phyloP scores from a whole-genome alignment of 176 grass and related monocot genomes.

The Melocanna baccifera region DNA sequence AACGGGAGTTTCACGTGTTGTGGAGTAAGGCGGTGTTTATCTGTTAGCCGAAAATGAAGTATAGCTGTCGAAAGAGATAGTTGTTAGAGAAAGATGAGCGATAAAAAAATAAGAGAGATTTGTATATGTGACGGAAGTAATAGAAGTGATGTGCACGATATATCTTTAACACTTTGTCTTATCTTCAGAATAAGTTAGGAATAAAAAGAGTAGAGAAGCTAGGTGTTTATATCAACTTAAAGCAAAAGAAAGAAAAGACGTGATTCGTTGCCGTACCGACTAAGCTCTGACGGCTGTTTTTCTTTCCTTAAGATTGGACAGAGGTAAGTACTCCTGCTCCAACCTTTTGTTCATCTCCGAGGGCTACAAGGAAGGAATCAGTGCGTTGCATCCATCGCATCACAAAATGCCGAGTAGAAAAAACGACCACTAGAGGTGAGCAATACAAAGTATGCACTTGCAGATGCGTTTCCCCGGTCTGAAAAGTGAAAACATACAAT shows the following conservation, averaged over 20 bases:
- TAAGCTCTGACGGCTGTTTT: neutral
- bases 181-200: too few relatives aligned
- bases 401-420: neutral
- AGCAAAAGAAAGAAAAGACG: too few relatives aligned
- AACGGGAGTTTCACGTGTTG: neutral
- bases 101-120: too few relatives aligned
- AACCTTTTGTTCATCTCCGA: neutral
- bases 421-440: neutral
- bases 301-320: neutral
- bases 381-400: neutral
- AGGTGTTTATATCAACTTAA: too few relatives aligned
- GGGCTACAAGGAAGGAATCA: neutral
- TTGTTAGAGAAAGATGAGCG: too few relatives aligned
- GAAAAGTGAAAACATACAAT: too few relatives aligned
- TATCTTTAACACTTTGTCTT: fast-evolving
- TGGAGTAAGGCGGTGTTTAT: neutral
- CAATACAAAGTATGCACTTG: neutral
- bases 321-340: neutral
- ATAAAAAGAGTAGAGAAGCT: too few relatives aligned
- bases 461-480: neutral
- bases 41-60: too few relatives aligned
- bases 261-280: neutral
- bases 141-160: too few relatives aligned
- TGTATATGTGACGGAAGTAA: fast-evolving
- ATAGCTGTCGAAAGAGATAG: too few relatives aligned